A percentile compares a stretch with the other conserved stretches of the same genome.
Conservation (phyloP, 352 stramenopile genomes). For the Phytophthora cactorum region DNA sequence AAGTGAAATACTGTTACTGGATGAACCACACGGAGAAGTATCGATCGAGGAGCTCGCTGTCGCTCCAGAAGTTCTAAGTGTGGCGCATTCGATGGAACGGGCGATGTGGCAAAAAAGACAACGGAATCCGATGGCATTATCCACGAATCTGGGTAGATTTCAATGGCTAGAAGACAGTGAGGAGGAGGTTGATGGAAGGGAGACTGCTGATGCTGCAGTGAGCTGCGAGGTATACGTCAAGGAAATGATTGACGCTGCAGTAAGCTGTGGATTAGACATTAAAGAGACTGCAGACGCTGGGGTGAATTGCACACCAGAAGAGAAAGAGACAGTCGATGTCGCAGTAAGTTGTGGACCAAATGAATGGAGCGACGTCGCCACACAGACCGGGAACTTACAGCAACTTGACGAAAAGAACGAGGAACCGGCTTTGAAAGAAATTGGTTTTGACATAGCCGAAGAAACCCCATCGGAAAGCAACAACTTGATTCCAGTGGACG, state of each 20-base stretch:
- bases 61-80: conserved; percentile 1
- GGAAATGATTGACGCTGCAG: conserved; percentile 8
- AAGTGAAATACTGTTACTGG: conserved; percentile 22
- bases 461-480: not conserved
- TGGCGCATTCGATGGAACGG: conserved; percentile 33
- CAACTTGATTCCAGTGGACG: not conserved
- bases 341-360: conserved; percentile 18
- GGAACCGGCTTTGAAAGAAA: not conserved
- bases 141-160: conserved; percentile 24
- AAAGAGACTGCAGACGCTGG: conserved; percentile 12
- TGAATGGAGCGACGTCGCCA: conserved; percentile 9
- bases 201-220: conserved; percentile 15
- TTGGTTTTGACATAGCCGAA: not conserved
- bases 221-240: conserved; percentile 11
- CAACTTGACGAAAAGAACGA: not conserved
- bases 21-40: not conserved
- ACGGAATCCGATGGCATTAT: conserved; percentile 39
- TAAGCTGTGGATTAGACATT: conserved; percentile 12
- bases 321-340: conserved; percentile 6
- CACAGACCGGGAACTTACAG: conserved; percentile 24
- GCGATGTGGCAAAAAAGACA: conserved; percentile 7
- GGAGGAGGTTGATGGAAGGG: conserved; percentile 2
- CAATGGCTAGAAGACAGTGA: conserved; percentile 11
- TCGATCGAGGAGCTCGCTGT: not conserved
- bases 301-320: conserved; percentile 11